A percentile compares a stretch with the other conserved stretches of the same genome.
Evolutionary conservation across 2,329 filamentous ascomycete genomes (phyloP).

Genomic region (Stagonosporopsis chrysanthemi): DNA sequence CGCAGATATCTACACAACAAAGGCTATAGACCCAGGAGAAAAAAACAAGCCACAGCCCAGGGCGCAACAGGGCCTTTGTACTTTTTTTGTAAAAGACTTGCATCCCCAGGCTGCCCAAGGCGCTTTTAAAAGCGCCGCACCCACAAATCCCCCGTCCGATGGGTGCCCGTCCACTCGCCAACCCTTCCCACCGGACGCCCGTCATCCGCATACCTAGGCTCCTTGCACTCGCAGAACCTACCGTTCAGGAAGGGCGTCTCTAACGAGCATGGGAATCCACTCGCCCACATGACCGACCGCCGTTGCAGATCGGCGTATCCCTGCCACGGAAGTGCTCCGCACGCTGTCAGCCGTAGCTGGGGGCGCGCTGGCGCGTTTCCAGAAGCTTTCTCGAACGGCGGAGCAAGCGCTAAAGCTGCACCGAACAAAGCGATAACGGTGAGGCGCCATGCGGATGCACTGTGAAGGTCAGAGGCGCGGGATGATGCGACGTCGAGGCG

Average conservation of each 20-base stretch:
- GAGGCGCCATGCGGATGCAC: background rate
- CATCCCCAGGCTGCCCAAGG: background rate
- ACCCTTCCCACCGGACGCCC: conserved; percentile 9
- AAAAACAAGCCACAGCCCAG: conserved; percentile 4
- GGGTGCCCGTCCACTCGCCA: conserved; percentile 7
- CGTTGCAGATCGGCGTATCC: conserved; percentile 16
- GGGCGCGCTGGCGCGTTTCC: conserved; percentile 7
- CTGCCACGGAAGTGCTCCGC: conserved; percentile 13
- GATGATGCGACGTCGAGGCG: conserved; percentile 6
- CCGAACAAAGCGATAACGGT: conserved; percentile 10
- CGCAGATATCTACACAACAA: background rate
- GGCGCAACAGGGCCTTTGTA: conserved; percentile 12
- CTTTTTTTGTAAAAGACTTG: background rate
- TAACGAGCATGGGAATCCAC: conserved; percentile 2
- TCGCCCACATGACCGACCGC: conserved; percentile 7
- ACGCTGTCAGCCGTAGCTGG: conserved; percentile 9
- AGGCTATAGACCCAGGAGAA: background rate
- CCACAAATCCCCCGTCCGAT: conserved; percentile 10
- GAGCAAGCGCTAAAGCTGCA: conserved; percentile 6
- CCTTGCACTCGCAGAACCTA: conserved; percentile 16
- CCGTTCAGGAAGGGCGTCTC: background rate
- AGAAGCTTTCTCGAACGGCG: conserved; percentile 18
- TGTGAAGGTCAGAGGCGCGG: background rate
- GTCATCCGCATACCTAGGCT: background rate
- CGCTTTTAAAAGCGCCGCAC: background rate